Base-by-base conservation (phyloP, 1,284 basidiomycete genomes). In the Farysia itapuensis region DNA sequence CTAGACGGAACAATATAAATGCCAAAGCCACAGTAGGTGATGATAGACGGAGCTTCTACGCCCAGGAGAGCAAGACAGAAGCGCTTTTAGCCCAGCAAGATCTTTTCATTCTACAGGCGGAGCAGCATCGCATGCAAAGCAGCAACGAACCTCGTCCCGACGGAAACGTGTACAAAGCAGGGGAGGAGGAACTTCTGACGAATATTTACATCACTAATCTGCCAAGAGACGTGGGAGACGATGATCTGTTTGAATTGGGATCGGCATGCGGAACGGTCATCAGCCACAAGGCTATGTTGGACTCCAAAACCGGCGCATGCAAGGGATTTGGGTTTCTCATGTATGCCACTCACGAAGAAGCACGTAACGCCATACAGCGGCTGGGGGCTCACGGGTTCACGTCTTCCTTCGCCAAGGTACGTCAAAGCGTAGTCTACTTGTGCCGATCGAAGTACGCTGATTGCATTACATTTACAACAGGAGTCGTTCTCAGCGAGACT, bases 221-320 rank as follows among this genome's bases (percentile, higher is more conserved):
- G n/a, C 56, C 58, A 13, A 44, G 45, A 34, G 45, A 64, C 61
- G 67, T 59, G 43, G 56, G 53, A 25, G 70, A 72, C 30, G 33
- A 68, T 6, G 57, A 51, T 30, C 56, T 72, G 11, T 60, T 41
- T 23, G 37, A 48, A 3, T 47, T 72, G 18, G 70, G 67, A 21
- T 52, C 58, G 1, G 48, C 46, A n/a, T 72, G 54, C 33, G 70
- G 70, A n/a, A 46, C 43, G 11, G 63, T 72, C 18, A 60, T 64
- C 41, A 67, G 64, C 36, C 70, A 72, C 58, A 72, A 72, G 37
- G 65, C 68, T 18, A 72, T 72, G 51, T 46, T 72, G 39, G 66
- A 69, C 22, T 30, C 46, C 11, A 63, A 69, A n/a, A 67, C 63
- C 11, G 68, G 63, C 4, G 19, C 49, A n/a, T 70, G 69, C 60